Base-by-base conservation (phyloP, 1,139 yeast genomes). In the Yamadazyma epiphylla region DNA sequence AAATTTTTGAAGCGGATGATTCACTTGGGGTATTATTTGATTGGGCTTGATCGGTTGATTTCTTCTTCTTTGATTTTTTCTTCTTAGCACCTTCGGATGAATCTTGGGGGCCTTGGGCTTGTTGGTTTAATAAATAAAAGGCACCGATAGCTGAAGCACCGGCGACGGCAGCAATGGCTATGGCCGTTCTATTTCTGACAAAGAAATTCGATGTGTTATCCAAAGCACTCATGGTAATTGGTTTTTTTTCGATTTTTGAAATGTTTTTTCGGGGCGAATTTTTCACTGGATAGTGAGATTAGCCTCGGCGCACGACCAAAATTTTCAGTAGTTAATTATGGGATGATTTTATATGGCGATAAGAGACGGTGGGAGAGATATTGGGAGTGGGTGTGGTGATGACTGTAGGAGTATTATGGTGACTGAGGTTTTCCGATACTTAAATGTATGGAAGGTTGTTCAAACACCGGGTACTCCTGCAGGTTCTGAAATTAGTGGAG, bases 141-240 rank as follows among this genome's bases (percentile, higher is more conserved):
- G 81, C 80, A n/a, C 77, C 77, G 29, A 74, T 77, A 19, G 82
- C 76, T 27, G 80, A 65, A 29, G 71, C 70, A 37, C 82, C 81
- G 24, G 81, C 80, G 36, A 75, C 66, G 3, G 85, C 74, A 3
- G 85, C 76, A 20, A 29, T 77, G 24, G 70, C 63, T 31, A 80
- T 65, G 24, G 81, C 81, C 19, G 75, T 64, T 54, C 68, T 80
- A 56, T 80, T 74, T 50, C 75, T 70, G 32, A 70, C 59, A 36
- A 78, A 60, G 55, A 78, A 77, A 45, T 43, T 48, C 12, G 41
- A 36, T 22, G 43, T 35, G 21, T 37, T 40, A 28, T 37, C 39
- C 29, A 39, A 32, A n/a, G 33, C 32, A 19, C 39, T 28, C 43
- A 39, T 39, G 8, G 9, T 17, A 7, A 17, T 7, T 17, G 20